phyloP scores from a whole-genome alignment of 139 green algal species.

The Limnomonas spitsbergensis region DNA sequence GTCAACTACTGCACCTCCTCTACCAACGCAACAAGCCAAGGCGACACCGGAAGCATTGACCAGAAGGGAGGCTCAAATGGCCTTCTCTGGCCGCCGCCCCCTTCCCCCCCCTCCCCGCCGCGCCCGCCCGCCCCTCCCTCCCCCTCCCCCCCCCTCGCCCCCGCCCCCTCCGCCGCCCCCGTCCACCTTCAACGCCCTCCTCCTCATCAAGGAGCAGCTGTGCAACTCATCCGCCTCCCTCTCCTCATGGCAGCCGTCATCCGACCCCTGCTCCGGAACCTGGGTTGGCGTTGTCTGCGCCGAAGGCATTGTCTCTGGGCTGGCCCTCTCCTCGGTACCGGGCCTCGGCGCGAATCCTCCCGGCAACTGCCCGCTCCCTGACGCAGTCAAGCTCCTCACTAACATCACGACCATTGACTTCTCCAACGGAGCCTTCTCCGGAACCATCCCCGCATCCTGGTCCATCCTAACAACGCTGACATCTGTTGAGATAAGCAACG shows the following conservation, averaged over 20 bases:
- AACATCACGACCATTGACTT: background rate
- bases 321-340: background rate
- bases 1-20: slow-evolving; percentile 4
- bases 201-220: background rate
- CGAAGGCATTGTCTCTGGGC: background rate
- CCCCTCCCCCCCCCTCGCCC: background rate
- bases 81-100: background rate
- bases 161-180: background rate
- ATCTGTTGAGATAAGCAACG: background rate
- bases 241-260: background rate
- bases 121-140: background rate
- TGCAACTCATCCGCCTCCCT: background rate
- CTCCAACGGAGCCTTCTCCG: background rate
- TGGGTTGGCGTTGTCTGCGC: background rate
- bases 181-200: background rate
- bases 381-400: background rate
- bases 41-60: slow-evolving; percentile 1
- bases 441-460: background rate
- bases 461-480: background rate
- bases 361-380: background rate
- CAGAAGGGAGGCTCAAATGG: background rate
- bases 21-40: background rate
- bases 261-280: background rate
- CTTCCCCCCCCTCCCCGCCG: background rate
- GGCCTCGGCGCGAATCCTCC: background rate